A percentile compares a stretch with the other conserved stretches of the same genome.
These are phyloP conservation scores for Eremochloa ophiuroides DNA, from an alignment of 176 grass and related monocot genomes.

Conservation along the genomic window DNA sequence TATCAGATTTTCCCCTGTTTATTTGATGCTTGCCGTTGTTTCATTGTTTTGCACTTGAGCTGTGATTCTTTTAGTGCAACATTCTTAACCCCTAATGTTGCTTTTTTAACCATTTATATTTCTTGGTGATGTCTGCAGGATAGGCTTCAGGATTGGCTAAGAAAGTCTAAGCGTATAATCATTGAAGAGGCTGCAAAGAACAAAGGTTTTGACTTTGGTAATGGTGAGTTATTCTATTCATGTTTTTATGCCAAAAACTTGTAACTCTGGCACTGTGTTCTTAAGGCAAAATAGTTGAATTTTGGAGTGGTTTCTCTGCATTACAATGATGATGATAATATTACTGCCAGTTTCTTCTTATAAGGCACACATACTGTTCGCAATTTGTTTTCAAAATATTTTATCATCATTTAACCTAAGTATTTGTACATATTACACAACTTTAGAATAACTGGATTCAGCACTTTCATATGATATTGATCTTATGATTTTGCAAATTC, in stretches of 20 bases:
- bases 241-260: neutral
- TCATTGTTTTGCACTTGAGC: neutral
- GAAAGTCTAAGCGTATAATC: conserved; percentile 63
- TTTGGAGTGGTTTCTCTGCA: neutral
- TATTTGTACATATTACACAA: neutral
- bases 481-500: neutral
- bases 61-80: neutral
- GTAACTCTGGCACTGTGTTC: neutral
- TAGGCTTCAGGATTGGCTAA: conserved; percentile 79
- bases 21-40: conserved; percentile 1
- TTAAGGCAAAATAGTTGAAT: neutral
- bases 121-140: conserved; percentile 51
- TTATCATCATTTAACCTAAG: neutral
- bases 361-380: neutral
- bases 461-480: neutral
- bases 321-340: neutral
- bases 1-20: neutral
- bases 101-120: neutral
- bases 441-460: neutral
- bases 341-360: neutral
- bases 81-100: neutral
- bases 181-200: conserved; percentile 75
- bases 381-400: neutral
- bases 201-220: conserved; percentile 49
- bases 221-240: conserved; percentile 46